These are phyloP conservation scores for Pyrenula massariospora DNA, from an alignment of 495 filamentous ascomycete species.

Conservation along the genomic window DNA sequence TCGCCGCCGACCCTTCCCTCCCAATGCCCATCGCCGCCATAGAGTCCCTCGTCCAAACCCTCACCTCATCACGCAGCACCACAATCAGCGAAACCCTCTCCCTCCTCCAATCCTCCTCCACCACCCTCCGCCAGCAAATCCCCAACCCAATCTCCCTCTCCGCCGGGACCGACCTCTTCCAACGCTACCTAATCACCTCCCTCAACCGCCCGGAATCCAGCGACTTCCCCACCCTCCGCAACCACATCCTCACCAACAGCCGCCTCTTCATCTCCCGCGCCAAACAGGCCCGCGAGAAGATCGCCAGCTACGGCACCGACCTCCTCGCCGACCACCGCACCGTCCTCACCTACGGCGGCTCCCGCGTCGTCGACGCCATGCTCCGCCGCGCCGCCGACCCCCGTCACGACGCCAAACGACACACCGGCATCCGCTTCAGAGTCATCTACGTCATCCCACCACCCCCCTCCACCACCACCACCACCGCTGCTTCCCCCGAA, in stretches of 20 bases:
- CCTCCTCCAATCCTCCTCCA: slow-evolving; percentile 62
- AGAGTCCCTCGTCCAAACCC: slow-evolving; percentile 76
- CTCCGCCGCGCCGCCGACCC: slow-evolving; percentile 60
- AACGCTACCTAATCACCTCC: slow-evolving; percentile 74
- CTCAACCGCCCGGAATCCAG: slow-evolving; percentile 45
- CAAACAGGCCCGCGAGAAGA: slow-evolving; percentile 71
- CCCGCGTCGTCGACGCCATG: slow-evolving; percentile 68
- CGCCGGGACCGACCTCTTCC: slow-evolving; percentile 92
- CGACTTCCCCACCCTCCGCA: slow-evolving; percentile 71
- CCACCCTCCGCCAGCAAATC: slow-evolving; percentile 59
- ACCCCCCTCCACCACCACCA: slow-evolving; percentile 20
- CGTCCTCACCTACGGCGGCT: slow-evolving; percentile 80
- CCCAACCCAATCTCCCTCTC: slow-evolving; percentile 81
- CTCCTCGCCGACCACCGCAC: slow-evolving; percentile 67
- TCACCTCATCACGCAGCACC: slow-evolving; percentile 59
- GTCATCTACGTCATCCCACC: slow-evolving; percentile 66
- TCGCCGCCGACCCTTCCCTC: slow-evolving; percentile 61
- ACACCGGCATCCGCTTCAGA: slow-evolving; percentile 53
- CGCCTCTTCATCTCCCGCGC: slow-evolving; percentile 76
- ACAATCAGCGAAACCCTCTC: slow-evolving; percentile 91
- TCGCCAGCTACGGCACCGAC: slow-evolving; percentile 64
- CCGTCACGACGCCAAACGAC: slow-evolving; percentile 21
- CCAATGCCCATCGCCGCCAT: slow-evolving; percentile 96
- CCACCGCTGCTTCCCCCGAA: slow-evolving; percentile 28
- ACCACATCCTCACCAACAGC: slow-evolving; percentile 72